Base-by-base conservation (phyloP, 2,329 filamentous ascomycete genomes). In the Aspergillus versicolor region DNA sequence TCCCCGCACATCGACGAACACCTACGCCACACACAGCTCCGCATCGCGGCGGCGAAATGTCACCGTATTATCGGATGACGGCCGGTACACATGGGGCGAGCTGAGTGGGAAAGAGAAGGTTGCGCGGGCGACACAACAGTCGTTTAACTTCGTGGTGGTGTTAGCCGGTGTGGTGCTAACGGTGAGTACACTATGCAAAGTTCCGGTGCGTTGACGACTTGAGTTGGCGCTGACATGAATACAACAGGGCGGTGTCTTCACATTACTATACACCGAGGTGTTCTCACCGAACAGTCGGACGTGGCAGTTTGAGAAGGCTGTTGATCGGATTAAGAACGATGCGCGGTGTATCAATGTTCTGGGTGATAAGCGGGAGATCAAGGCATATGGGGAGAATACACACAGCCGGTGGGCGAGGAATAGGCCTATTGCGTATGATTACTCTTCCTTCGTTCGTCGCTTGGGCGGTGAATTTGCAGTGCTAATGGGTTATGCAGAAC, bases 241-340 rank as follows among this genome's bases (percentile, higher is more conserved):
- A n/a, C 27, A 11, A 47, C 64, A 92, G 89, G 86, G 86, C 60
- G 87, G 86, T n/a, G 88, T 97, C 9, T 82, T 82, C 54, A 91
- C 90, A 66, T 81, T 94, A 49, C 80, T 96, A 21, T 96, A 89
- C 75, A 83, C 84, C 4, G 91, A 96, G 61, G 89, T 96, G 44
- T 91, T 96, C 73, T 89, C 89, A 4, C 83, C 89, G 19, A 88
- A 92, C 69, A 94, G 90, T 79, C 92, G 91, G 75, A 93, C 89
- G 15, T 84, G 87, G 56, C 87, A 94, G 71, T 97, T 96, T 81
- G 96, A 95, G 77, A 88, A 89, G 61, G 90, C 91, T 1, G 89
- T 95, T 47, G 84, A 90, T 68, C 86, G 87, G 60, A 87, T 97
- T 70, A 90, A 88, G 71, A 81, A 83, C 52, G 89, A 95, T 68